Evolutionary conservation across 257 asterid genomes (phyloP).

Genomic region (Coffea canephora): DNA sequence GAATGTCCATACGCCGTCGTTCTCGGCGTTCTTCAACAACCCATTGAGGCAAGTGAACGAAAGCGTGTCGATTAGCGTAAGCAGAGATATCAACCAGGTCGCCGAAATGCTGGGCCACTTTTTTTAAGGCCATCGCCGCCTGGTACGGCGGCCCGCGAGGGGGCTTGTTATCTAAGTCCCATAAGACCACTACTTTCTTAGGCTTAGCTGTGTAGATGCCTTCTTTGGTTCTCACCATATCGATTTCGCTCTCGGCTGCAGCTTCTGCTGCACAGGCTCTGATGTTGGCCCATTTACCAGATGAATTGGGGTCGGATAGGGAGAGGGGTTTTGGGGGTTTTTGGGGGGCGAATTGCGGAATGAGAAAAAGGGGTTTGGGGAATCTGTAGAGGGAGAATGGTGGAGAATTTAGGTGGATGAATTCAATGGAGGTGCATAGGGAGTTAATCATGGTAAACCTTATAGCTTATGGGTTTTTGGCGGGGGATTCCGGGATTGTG

Average conservation of each 20-base stretch:
- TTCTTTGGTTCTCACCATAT: slow-evolving; percentile 62
- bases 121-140: slow-evolving; percentile 71
- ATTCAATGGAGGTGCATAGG: slow-evolving; percentile 33
- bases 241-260: slow-evolving; percentile 59
- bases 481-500: no score
- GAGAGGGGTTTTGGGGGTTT: slow-evolving; percentile 11
- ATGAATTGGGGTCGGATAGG: slow-evolving; percentile 7
- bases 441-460: slow-evolving; percentile 31
- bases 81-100: slow-evolving; percentile 78
- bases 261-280: slow-evolving; percentile 24
- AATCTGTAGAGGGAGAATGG: slow-evolving; percentile 19
- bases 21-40: slow-evolving; percentile 73
- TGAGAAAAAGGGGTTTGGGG: background rate
- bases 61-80: slow-evolving; percentile 90
- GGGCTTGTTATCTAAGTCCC: slow-evolving; percentile 98
- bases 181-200: slow-evolving; percentile 71
- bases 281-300: slow-evolving; percentile 34
- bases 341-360: slow-evolving; percentile 4
- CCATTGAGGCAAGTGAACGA: slow-evolving; percentile 84
- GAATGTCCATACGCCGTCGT: slow-evolving; percentile 45
- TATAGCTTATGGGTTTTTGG: background rate
- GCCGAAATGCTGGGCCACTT: slow-evolving; percentile 69
- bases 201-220: slow-evolving; percentile 68
- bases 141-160: slow-evolving; percentile 89
- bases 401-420: slow-evolving; percentile 26